These are phyloP conservation scores for Gossypium rotundifolium DNA, from an alignment of 345 rosid genomes.

Conservation along the genomic window DNA sequence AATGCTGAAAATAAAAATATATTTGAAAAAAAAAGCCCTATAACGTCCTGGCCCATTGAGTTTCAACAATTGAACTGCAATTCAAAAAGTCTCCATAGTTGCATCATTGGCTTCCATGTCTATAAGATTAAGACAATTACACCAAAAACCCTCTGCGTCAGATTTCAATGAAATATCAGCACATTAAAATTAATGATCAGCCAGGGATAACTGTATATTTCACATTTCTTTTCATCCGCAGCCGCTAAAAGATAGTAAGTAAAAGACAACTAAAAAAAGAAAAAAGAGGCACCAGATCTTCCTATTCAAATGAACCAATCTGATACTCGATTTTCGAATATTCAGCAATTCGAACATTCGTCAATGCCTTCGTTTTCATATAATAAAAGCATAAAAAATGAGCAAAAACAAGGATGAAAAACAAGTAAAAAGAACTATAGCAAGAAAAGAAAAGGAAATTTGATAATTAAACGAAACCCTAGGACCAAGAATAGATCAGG, in stretches of 20 bases:
- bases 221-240: constrained; percentile 10
- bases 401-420: background rate
- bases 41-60: no score
- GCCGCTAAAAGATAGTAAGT: background rate
- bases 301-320: constrained; percentile 33
- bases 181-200: background rate
- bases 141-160: no score
- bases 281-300: constrained; percentile 45
- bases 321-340: constrained; percentile 17
- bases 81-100: no score
- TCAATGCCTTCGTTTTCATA: constrained; percentile 21
- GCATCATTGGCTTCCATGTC: no score
- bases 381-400: background rate
- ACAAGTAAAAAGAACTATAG: background rate
- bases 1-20: no score
- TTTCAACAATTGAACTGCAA: no score
- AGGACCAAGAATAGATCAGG: background rate
- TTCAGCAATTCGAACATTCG: constrained; percentile 21
- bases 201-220: constrained; percentile 26
- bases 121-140: no score
- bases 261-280: no score
- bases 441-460: background rate
- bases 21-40: no score
- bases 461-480: background rate
- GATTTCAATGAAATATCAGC: constrained; percentile 19